These are phyloP conservation scores for Aotearoamyces nothofagi DNA, from an alignment of 2,329 filamentous ascomycete genomes.

Conservation along the genomic window DNA sequence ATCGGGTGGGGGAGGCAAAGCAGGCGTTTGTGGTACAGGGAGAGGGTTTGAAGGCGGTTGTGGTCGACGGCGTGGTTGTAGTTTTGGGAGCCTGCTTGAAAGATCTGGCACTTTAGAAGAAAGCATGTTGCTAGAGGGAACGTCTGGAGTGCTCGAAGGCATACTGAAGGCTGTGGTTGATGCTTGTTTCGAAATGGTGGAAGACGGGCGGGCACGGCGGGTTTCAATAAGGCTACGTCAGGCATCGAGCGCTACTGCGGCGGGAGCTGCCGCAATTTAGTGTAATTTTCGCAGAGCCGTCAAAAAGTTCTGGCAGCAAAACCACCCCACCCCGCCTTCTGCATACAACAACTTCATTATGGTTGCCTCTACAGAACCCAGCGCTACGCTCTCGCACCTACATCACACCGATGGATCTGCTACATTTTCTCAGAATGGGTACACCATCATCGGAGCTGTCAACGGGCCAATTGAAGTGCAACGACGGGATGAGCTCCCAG, in stretches of 20 bases:
- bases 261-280: slow-evolving; percentile 5
- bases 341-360: slow-evolving; percentile 19
- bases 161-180: too few species aligned
- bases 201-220: too few species aligned
- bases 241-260: slow-evolving; percentile 1
- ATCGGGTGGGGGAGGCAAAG: slow-evolving; percentile 52
- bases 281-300: slow-evolving; percentile 1
- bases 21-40: slow-evolving; percentile 62
- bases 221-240: too few species aligned
- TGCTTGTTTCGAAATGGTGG: too few species aligned
- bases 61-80: slow-evolving; percentile 47
- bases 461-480: slow-evolving; percentile 89
- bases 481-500: slow-evolving; percentile 77
- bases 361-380: slow-evolving; percentile 30
- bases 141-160: too few species aligned
- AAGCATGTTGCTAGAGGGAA: too few species aligned
- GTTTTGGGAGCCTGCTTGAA: slow-evolving; percentile 46
- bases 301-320: slow-evolving; percentile 2
- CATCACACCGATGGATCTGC: slow-evolving; percentile 68
- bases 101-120: slow-evolving; percentile 33
- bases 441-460: slow-evolving; percentile 69
- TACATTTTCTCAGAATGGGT: slow-evolving; percentile 59
- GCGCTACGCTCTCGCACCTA: slow-evolving; percentile 35
- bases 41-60: slow-evolving; percentile 33
- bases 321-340: slow-evolving; percentile 2